Percentiles rank a stretch among this genome's conserved stretches.
phyloP scores from a whole-genome alignment of 192 early-diverging fungal genomes.

The Coemansia furcata region DNA sequence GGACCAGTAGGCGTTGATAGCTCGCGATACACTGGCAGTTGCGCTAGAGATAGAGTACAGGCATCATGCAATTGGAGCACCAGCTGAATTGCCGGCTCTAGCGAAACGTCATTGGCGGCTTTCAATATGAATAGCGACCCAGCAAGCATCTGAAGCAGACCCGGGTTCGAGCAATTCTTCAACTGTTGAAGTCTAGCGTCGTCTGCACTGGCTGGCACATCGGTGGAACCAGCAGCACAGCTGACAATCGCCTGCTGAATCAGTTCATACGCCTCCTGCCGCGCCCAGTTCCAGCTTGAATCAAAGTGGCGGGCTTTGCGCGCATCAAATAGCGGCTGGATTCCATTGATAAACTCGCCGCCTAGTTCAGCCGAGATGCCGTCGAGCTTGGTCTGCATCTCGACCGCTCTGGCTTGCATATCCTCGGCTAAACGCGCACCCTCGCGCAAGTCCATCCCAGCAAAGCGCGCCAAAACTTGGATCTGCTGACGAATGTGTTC shows the following conservation, averaged over 20 bases:
- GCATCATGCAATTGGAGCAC: conserved; percentile 70
- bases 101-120: conserved; percentile 63
- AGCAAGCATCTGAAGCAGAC: conserved; percentile 74
- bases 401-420: conserved; percentile 56
- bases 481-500: conserved; percentile 75
- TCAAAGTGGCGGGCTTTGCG: conserved; percentile 84
- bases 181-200: conserved; percentile 39
- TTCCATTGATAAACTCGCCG: conserved; percentile 71
- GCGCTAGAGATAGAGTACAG: conserved; percentile 68
- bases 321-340: conserved; percentile 73
- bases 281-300: conserved; percentile 94
- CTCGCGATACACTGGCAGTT: conserved; percentile 81
- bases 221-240: conserved; percentile 10
- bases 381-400: conserved; percentile 74
- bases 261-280: conserved; percentile 45
- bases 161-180: conserved; percentile 77
- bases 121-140: conserved; percentile 57
- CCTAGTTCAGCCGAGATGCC: conserved; percentile 79
- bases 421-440: conserved; percentile 65
- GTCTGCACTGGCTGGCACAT: conserved; percentile 72
- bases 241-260: conserved; percentile 81
- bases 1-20: conserved; percentile 78
- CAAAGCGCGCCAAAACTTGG: conserved; percentile 74
- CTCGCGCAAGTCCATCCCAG: conserved; percentile 70
- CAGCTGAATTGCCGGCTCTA: conserved; percentile 51